These are phyloP conservation scores for Saksenaea oblongispora DNA, from an alignment of 371 early-diverging fungal species.

Conservation along the genomic window DNA sequence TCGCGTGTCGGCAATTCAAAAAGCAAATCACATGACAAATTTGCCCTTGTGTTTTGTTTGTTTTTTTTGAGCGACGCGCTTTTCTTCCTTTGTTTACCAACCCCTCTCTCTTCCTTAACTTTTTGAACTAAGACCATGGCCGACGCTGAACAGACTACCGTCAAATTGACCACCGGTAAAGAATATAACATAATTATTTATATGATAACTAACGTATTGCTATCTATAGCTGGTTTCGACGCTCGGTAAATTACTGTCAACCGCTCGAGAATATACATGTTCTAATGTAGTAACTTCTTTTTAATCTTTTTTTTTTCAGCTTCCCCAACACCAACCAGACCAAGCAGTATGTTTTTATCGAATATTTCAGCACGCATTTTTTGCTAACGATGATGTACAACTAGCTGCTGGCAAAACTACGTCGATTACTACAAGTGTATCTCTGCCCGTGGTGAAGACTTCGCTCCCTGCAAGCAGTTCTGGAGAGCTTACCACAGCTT, in stretches of 20 bases:
- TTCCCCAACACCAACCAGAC: slow-evolving; percentile 98
- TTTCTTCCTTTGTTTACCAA: slow-evolving; percentile 10
- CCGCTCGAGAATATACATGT: not conserved
- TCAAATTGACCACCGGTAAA: slow-evolving; percentile 26
- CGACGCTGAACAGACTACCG: slow-evolving; percentile 15
- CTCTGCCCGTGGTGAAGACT: slow-evolving; percentile 89
- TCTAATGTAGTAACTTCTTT: not conserved
- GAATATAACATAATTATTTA: not conserved
- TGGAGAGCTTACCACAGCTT: slow-evolving; percentile 71
- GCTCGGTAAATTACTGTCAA: slow-evolving; percentile 16
- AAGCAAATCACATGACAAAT: too few relatives aligned
- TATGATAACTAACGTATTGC: not conserved
- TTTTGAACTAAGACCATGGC: slow-evolving; percentile 15
- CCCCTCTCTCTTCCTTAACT: slow-evolving; percentile 3
- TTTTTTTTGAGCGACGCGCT: slow-evolving; percentile 1
- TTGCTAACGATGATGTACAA: not conserved
- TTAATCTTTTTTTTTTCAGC: slow-evolving; percentile 37
- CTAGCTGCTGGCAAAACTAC: slow-evolving; percentile 92
- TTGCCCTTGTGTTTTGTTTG: not conserved
- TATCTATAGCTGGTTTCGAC: slow-evolving; percentile 22
- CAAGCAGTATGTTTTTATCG: slow-evolving; percentile 59
- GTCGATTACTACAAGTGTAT: slow-evolving; percentile 91
- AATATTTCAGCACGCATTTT: not conserved
- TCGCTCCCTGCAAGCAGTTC: slow-evolving; percentile 87
- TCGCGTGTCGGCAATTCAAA: too few relatives aligned